Percentiles rank a stretch among this genome's conserved stretches.
Conservation (phyloP, 1,139 yeast species). For the Yamadazyma diddensiae region DNA sequence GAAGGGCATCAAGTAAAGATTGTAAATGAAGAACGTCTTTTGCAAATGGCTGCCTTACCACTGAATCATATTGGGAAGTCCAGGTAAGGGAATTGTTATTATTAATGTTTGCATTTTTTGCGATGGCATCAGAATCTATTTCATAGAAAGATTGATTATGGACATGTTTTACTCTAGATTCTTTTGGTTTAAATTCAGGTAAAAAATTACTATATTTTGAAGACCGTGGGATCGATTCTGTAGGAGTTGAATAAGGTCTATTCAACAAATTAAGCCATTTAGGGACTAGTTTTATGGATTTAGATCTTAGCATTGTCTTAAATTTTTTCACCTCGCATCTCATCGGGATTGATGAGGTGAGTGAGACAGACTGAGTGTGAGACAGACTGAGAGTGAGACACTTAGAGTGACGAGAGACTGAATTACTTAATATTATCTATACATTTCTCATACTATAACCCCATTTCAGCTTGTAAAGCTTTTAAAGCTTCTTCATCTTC, state of each 20-base stretch:
- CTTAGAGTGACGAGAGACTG: neutral
- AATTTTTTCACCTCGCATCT: neutral
- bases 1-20: slow-evolving; percentile 77
- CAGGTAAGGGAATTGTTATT: slow-evolving; percentile 21
- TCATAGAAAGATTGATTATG: slow-evolving; percentile 2
- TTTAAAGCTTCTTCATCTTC: slow-evolving; percentile 91
- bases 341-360: too few species aligned
- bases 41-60: slow-evolving; percentile 45
- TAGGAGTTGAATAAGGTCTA: too few species aligned
- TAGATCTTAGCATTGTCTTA: neutral
- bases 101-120: neutral
- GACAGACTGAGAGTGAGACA: too few species aligned
- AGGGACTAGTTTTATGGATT: too few species aligned
- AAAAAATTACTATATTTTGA: neutral
- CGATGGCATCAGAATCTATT: neutral
- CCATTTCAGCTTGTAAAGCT: slow-evolving; percentile 94
- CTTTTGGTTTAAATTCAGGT: neutral
- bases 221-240: too few species aligned
- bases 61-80: slow-evolving; percentile 44
- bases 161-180: neutral
- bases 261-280: too few species aligned
- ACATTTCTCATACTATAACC: slow-evolving; percentile 50
- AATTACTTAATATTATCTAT: too few species aligned
- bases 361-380: too few species aligned
- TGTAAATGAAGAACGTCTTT: slow-evolving; percentile 66